phyloP scores from a whole-genome alignment of 78 protist genomes.

The Pigoraptor vietnamica region DNA sequence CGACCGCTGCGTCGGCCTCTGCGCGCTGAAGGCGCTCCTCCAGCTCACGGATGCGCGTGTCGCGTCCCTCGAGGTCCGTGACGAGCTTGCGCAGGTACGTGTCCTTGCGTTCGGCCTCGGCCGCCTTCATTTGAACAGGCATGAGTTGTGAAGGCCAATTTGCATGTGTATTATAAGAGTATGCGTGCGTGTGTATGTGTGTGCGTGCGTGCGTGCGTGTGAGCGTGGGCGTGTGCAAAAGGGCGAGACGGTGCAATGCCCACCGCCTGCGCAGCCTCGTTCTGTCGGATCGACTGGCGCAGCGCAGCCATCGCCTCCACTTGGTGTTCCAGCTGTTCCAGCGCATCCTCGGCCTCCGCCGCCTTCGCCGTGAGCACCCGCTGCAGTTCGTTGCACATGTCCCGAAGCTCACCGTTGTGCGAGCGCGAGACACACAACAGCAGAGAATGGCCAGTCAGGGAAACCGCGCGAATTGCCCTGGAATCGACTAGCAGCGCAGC shows the following conservation, averaged over 20 bases:
- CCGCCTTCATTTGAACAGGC: neutral
- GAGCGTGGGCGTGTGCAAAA: too few species aligned
- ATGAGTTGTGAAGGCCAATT: too few species aligned
- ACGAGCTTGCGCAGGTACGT: neutral
- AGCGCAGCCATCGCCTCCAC: neutral
- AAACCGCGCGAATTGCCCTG: neutral
- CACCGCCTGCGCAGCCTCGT: neutral
- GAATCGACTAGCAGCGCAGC: too few species aligned
- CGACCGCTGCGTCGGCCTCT: neutral
- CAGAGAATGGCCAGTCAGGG: neutral
- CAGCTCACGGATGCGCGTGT: neutral
- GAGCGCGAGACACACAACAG: neutral
- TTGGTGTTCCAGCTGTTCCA: neutral
- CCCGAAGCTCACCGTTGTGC: neutral
- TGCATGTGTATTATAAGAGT: too few species aligned
- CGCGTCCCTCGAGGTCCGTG: neutral
- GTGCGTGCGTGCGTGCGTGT: too few species aligned
- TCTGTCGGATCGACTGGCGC: neutral
- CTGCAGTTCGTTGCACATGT: neutral
- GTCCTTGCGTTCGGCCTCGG: neutral
- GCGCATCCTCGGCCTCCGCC: neutral
- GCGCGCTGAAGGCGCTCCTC: neutral
- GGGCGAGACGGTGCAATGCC: too few species aligned
- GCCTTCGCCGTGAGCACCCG: neutral
- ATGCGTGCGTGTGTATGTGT: too few species aligned